Evolutionary conservation across 2,329 filamentous ascomycete species (phyloP), one percentile per base, ranked within the genome.

Genomic region (Colletotrichum sp.): DNA sequence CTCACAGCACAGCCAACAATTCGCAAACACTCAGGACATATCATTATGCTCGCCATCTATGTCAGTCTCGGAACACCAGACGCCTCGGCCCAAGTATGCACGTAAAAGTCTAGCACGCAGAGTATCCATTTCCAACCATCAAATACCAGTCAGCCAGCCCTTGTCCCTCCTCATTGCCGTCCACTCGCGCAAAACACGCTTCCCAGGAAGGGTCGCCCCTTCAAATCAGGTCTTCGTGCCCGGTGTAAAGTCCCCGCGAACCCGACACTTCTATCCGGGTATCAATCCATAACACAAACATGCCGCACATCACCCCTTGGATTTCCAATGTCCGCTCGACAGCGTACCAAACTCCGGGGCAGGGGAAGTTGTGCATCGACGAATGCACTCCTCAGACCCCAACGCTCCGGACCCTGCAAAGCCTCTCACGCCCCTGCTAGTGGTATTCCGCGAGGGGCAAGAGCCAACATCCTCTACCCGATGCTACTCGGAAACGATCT

Each of bases 1-100:
- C 30, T 32, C 30, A 32, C 30, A 32, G 30, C 30, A 32, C 30
- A 32, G 30, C 30, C 30, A 32, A 32, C 30, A 0, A 32, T 36
- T 36, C 0, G 39, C 60, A n/a, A 71, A 26, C 30, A 75, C 39
- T 68, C 68, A 24, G 72, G 59, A 72, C 70, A 52, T 69, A 18
- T 74, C 74, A 76, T 76, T 76, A 76, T 76, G 70, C 74, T 73
- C 64, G 74, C 74, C 71, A 69, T 76, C 74, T 74, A 76, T 76
- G 59, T 74, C 74, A 76, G 34, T 76, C 74, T 76, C 64, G 64
- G 44, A 76, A 76, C 74, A 76, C 74, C 74, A 62, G 52, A 73
- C 70, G 70, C 74, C 73, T 59, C 57, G 69, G 59, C 64, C 62
- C 64, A 65, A 60, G 28, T 59, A 76, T 76, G 74, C 74, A 73